A percentile compares a stretch with the other conserved stretches of the same genome.
These are phyloP conservation scores for Neurospora intermedia DNA, from an alignment of 495 filamentous ascomycete species.

Conservation along the genomic window DNA sequence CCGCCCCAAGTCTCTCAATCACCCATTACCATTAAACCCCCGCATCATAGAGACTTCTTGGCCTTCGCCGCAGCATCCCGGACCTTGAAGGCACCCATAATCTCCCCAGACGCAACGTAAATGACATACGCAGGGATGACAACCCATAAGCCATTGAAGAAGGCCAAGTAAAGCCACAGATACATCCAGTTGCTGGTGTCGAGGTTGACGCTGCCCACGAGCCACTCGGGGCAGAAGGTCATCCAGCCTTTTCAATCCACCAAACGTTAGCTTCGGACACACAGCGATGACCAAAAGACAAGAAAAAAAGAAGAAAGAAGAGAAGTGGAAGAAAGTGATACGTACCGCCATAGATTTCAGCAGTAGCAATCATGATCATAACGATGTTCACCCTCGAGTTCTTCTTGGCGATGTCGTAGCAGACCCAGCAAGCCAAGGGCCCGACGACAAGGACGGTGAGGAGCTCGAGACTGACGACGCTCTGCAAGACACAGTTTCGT, in stretches of 20 bases:
- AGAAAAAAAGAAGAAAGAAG: not conserved
- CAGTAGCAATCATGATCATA: conserved; percentile 71
- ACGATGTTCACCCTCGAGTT: conserved; percentile 55
- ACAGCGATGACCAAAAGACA: not conserved
- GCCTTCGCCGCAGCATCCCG: conserved; percentile 13
- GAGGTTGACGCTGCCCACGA: conserved; percentile 64
- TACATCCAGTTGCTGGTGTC: conserved; percentile 79
- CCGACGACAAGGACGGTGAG: conserved; percentile 74
- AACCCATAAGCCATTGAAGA: conserved; percentile 92
- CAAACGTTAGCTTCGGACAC: not conserved
- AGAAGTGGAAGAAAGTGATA: not conserved
- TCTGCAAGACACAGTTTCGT: conserved; percentile 16
- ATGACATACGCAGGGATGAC: conserved; percentile 67
- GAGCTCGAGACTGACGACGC: conserved; percentile 71
- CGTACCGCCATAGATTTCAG: conserved; percentile 82
- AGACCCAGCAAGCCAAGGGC: conserved; percentile 59
- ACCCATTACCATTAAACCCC: not conserved
- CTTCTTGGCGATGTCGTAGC: conserved; percentile 50
- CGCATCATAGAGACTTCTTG: conserved; percentile 11
- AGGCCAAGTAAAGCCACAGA: conserved; percentile 75
- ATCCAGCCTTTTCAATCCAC: conserved; percentile 53
- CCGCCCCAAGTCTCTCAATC: not conserved
- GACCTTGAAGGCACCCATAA: conserved; percentile 43
- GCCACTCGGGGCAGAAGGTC: conserved; percentile 94
- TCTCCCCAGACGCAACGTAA: conserved; percentile 52